Evolutionary conservation across 768 basidiomycete genomes (phyloP), one percentile per base, ranked within the genome.

Genomic region (Leccinum incarnatum): DNA sequence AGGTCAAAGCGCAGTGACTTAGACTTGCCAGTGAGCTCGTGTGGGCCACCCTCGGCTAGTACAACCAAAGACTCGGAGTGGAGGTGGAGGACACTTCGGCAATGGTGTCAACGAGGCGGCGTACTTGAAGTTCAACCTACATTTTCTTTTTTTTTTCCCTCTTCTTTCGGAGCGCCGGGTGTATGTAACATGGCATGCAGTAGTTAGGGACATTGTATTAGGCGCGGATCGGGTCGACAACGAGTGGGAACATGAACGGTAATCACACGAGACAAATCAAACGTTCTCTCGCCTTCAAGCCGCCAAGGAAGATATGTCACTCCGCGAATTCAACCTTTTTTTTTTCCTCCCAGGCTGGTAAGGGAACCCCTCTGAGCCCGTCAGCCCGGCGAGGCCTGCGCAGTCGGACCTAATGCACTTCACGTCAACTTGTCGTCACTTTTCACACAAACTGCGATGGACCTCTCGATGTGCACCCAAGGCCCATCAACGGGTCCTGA

Each of bases 381-480:
- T 29, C 40, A 21, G n/a, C 49, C 53, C 51, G 45, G 64, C 53
- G 48, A 65, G 40, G 50, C 51, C 42, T 51, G 51, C 30, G 42
- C 42, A 19, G 29, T 47, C 27, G 19, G 15, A 55, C 59, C 56
- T 57, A 17, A 51, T 42, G 10, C 45, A 23, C 19, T 47, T 59
- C 59, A 71, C 59, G 59, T 67, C 57, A 63, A 62, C 10, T 56
- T 50, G 15, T 56, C 23, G n/a, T 49, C 47, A 58, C 56, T 58
- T 65, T 66, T 60, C 42, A 45, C 62, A 64, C 68, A 70, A 64
- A 58, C 48, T 56, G 54, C 56, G 54, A 58, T 54, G 53, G n/a
- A 21, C 42, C 10, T 45, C 42, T 45, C 42, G 42, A 45, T 6
- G 19, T 72, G n/a, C 40, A 42, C n/a, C 40, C 10, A 19, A n/a